phyloP scores from a whole-genome alignment of 2,329 filamentous ascomycete species.

The Fonsecaea erecta region DNA sequence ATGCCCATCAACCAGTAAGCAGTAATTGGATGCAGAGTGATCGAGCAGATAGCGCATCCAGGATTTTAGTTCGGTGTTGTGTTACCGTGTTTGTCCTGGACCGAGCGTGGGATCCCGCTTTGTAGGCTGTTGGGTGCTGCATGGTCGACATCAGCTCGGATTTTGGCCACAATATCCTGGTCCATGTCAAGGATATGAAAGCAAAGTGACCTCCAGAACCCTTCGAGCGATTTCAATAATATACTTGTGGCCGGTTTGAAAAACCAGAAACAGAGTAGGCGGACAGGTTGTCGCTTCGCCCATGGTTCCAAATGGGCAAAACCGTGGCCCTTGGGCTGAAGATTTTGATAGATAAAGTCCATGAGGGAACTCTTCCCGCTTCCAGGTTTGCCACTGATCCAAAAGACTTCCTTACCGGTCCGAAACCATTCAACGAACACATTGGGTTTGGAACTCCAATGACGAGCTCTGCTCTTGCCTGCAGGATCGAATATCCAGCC shows the following conservation, averaged over 20 bases:
- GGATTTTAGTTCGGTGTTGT: constrained; percentile 15
- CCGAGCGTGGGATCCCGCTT: constrained; percentile 9
- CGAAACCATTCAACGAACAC: constrained; percentile 18
- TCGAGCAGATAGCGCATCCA: constrained; percentile 14
- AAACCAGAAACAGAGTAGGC: constrained; percentile 21
- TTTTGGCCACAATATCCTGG: constrained; percentile 7
- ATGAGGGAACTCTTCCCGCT: constrained; percentile 37
- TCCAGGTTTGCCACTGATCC: constrained; percentile 39
- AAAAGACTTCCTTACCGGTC: constrained; percentile 20
- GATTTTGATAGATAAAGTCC: constrained; percentile 29
- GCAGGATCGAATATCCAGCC: constrained; percentile 16
- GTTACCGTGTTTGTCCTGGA: constrained; percentile 17
- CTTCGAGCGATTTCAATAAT: constrained; percentile 19
- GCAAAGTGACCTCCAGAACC: constrained; percentile 25
- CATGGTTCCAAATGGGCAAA: constrained; percentile 14
- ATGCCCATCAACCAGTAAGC: constrained; percentile 19
- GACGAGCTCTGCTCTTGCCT: neutral
- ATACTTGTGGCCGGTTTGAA: constrained; percentile 22
- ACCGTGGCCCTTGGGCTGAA: neutral
- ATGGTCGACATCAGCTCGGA: neutral
- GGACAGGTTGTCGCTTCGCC: constrained; percentile 6
- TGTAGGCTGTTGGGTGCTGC: constrained; percentile 5
- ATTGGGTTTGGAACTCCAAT: neutral
- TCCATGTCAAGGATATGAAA: constrained; percentile 18
- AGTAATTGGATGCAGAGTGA: constrained; percentile 4